A percentile compares a stretch with the other conserved stretches of the same genome.
Conservation (phyloP, 176 grass and related monocot genomes). For the Hordeum vulgare region MorexV3_pseudomolecules_assembly NC_058520.1:514593498-514593997, state of each 20-base stretch:
- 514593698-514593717: not conserved
- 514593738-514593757: not conserved
- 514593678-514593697: not conserved
- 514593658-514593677: not conserved
- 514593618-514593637: not conserved
- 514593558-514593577: not conserved
- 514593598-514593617: no score
- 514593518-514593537: not conserved
- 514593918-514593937: not conserved
- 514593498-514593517: constrained; percentile 1
- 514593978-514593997: not conserved
- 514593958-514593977: not conserved
- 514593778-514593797: not conserved
- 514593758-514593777: not conserved
- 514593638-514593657: not conserved
- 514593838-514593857: constrained; percentile 64
- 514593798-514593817: not conserved
- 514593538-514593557: not conserved
- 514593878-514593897: constrained; percentile 76
- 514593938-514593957: not conserved
- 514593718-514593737: not conserved
- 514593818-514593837: constrained; percentile 45
- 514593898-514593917: constrained; percentile 20
- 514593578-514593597: no score
- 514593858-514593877: constrained; percentile 69